phyloP scores from a whole-genome alignment of 441 rosid genomes.

The Eugenia klotzschiana region DNA sequence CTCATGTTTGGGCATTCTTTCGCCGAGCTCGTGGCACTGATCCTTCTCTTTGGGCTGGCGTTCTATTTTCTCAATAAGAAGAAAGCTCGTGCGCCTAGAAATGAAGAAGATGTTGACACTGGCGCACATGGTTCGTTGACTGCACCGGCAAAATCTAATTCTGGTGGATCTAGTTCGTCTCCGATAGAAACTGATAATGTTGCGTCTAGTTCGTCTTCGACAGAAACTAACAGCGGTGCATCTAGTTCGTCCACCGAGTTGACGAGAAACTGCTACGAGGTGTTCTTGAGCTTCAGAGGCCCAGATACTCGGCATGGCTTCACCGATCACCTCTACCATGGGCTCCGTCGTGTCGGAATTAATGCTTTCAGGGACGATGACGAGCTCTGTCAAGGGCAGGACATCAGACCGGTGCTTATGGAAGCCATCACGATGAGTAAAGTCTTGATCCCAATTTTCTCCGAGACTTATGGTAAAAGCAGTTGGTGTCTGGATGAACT shows the following conservation, averaged over 20 bases:
- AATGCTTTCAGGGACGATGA: neutral
- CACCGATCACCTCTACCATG: neutral
- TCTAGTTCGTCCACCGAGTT: neutral
- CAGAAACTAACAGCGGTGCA: neutral
- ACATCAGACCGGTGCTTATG: neutral
- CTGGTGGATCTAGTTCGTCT: no score
- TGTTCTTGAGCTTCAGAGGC: neutral
- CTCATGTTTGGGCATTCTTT: no score
- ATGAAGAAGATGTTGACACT: neutral
- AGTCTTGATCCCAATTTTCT: accelerated
- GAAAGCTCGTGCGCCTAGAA: neutral
- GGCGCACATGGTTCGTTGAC: neutral
- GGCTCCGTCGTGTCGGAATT: accelerated
- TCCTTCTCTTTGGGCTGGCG: no score
- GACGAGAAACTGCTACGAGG: neutral
- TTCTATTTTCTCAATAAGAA: no score
- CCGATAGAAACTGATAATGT: no score
- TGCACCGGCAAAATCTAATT: no score
- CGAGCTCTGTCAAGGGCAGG: accelerated
- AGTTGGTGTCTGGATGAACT: neutral
- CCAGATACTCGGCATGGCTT: neutral
- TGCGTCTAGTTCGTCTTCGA: no score
- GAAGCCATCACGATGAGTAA: accelerated
- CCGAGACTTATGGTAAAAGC: neutral
- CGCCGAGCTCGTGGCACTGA: no score